Base-by-base conservation (phyloP, 1,139 yeast species). In the Nadsonia starkeyi-henricii region DNA sequence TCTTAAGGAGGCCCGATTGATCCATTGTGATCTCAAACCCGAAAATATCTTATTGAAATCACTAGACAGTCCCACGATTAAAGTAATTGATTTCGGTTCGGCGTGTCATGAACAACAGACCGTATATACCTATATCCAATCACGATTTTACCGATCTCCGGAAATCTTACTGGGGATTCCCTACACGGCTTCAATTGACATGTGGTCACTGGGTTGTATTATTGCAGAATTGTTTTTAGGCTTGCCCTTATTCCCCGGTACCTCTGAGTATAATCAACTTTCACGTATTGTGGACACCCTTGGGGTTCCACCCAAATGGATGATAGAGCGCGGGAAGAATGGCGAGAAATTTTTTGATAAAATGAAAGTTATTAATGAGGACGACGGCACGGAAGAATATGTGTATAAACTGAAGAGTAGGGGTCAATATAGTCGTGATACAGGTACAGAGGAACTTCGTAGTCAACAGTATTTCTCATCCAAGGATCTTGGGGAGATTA, bases 151-250 rank as follows among this genome's bases (percentile, higher is more conserved):
- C 65, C 73, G 99, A 53, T 85, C 96, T 0, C 99, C 99, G 0
- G 99, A 91, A 63, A 95, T 91, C 19, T 78, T 91, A 2, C 67
- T 91, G 30, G 98, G 99, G 0, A 71, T 91, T 45, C 95, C 96
- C 4, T 69, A 70, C 53, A 84, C 96, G 0, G 80, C 95, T 20
- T 80, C 95, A 8, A 91, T 91, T 51, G 99, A 91, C 64, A 88
- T 91, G 89, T 91, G 99, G 99, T 88, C 97, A 1, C 70, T 91
- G 44, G 99, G 98, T 1, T 91, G 99, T 68, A 91, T 93, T 49
- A 82, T 89, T 37, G 96, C 96, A 1, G 99, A 91, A 62, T 68
- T 91, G 49, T 91, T 88, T 58, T 67, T 91, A 49, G 99, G 99
- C 0, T 71, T 91, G 50, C 99, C 99, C 1, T 73, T 91, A 58